phyloP scores from a whole-genome alignment of 2,329 filamentous ascomycete species.

The Rutstroemia sp. region DNA sequence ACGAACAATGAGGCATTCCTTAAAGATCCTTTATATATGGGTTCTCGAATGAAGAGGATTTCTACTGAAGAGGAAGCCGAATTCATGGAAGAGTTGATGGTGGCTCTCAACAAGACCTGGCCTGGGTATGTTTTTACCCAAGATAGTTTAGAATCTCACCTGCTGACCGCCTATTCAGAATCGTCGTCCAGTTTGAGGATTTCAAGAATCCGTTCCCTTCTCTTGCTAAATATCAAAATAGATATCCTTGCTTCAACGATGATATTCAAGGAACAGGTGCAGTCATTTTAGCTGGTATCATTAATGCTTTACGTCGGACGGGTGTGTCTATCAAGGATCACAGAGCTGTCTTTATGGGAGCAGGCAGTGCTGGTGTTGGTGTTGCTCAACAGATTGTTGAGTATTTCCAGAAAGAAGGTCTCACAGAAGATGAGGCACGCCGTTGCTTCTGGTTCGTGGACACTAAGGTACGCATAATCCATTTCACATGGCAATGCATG shows the following conservation, averaged over 20 bases:
- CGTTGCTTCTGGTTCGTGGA: conserved; percentile 69
- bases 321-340: conserved; percentile 59
- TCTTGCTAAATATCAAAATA: conserved; percentile 63
- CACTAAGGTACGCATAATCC: conserved; percentile 34
- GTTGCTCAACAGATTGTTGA: conserved; percentile 80
- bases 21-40: conserved; percentile 72
- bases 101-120: conserved; percentile 58
- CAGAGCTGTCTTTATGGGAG: conserved; percentile 69
- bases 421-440: conserved; percentile 64
- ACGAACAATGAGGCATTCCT: conserved; percentile 72
- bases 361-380: conserved; percentile 74
- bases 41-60: conserved; percentile 57
- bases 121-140: conserved; percentile 78
- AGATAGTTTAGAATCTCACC: conserved; percentile 32
- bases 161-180: conserved; percentile 1
- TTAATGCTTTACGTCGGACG: conserved; percentile 64
- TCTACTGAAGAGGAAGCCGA: conserved; percentile 65
- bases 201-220: conserved; percentile 54
- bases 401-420: conserved; percentile 58
- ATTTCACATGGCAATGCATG: too few relatives aligned
- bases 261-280: conserved; percentile 86
- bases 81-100: conserved; percentile 70
- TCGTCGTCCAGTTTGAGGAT: conserved; percentile 61
- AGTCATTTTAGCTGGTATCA: conserved; percentile 75
- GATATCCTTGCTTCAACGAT: conserved; percentile 85